Evolutionary conservation across 352 stramenopile genomes (phyloP).

Genomic region (Phytophthora capsici): DNA sequence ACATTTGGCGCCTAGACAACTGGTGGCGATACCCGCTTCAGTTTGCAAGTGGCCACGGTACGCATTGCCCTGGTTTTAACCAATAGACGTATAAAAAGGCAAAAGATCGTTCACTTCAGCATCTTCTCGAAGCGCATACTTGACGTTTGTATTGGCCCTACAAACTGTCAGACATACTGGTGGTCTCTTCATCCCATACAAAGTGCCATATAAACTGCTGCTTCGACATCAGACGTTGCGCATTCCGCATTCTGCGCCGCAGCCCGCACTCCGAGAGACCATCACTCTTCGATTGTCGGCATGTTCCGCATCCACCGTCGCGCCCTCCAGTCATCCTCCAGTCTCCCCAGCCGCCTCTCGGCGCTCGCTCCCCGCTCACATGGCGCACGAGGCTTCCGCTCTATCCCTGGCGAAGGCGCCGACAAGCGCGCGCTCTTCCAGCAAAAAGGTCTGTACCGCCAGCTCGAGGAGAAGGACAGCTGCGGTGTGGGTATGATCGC

Average conservation of each 20-base stretch:
- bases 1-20: background rate
- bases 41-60: constrained; percentile 1
- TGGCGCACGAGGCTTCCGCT: constrained; percentile 49
- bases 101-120: constrained; percentile 27
- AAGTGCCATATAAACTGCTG: constrained; percentile 16
- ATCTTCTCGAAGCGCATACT: background rate
- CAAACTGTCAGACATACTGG: constrained; percentile 2
- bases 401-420: constrained; percentile 45
- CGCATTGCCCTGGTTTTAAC: background rate
- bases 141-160: too few species aligned
- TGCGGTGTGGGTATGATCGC: constrained; percentile 97
- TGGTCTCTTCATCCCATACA: constrained; percentile 32
- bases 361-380: constrained; percentile 10
- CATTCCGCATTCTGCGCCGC: constrained; percentile 23
- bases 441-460: constrained; percentile 63
- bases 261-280: background rate
- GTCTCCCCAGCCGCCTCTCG: constrained; percentile 28
- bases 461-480: constrained; percentile 64
- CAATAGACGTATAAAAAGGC: constrained; percentile 8
- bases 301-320: constrained; percentile 64
- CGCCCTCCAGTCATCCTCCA: constrained; percentile 27
- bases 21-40: background rate
- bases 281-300: constrained; percentile 28
- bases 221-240: constrained; percentile 3
- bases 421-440: constrained; percentile 69